These are phyloP conservation scores for Fusarium illudens DNA, from an alignment of 2,329 filamentous ascomycete genomes.

Conservation along the genomic window DNA sequence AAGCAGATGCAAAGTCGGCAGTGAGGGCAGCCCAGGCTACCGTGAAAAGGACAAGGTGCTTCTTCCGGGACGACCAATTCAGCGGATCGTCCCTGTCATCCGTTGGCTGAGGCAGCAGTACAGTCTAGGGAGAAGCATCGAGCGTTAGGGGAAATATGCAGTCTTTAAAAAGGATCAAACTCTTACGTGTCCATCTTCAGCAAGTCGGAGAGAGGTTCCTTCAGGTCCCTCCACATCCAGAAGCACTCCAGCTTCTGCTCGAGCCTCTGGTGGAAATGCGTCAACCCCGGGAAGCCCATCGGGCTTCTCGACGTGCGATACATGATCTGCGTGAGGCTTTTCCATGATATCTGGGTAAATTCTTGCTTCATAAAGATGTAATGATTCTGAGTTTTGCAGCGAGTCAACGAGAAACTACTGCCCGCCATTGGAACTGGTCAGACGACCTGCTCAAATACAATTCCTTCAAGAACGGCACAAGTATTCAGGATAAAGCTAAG, in stretches of 20 bases:
- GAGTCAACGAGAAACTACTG: not conserved
- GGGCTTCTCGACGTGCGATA: constrained; percentile 20
- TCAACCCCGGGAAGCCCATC: not conserved
- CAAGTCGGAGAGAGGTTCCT: constrained; percentile 18
- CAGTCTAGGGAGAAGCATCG: not conserved
- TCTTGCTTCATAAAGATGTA: too few species aligned
- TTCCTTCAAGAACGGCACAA: not conserved
- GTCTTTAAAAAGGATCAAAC: not conserved
- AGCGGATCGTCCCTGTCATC: constrained; percentile 22
- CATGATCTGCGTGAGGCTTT: constrained; percentile 28
- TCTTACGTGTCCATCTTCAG: constrained; percentile 30
- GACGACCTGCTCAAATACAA: constrained; percentile 16
- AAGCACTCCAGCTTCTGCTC: constrained; percentile 27
- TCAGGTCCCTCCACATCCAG: constrained; percentile 4
- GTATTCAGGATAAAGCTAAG: not conserved
- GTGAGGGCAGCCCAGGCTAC: constrained; percentile 19
- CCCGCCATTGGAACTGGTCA: not conserved
- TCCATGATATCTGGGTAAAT: constrained; percentile 14
- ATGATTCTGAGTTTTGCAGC: not conserved
- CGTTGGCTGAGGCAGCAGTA: constrained; percentile 28
- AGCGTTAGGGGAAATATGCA: not conserved
- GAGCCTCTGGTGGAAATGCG: constrained; percentile 16
- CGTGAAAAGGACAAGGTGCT: constrained; percentile 22
- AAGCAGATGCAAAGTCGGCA: constrained; percentile 20
- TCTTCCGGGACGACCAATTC: constrained; percentile 28